Evolutionary conservation across 257 asterid genomes (phyloP), one percentile per base, ranked within the genome.

Genomic region (Ligustrum vulgare): DNA sequence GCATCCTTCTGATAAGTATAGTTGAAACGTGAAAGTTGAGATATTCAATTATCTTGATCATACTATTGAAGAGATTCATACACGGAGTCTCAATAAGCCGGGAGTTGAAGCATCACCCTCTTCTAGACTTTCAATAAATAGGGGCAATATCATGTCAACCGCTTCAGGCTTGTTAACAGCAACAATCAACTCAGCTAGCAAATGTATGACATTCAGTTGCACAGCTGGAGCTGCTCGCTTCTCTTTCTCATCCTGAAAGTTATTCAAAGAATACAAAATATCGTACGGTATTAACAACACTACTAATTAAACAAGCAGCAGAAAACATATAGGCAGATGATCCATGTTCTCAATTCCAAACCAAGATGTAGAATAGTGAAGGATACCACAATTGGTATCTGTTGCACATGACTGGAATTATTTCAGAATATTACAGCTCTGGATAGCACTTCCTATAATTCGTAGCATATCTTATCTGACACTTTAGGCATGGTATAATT

Each of bases 121-220:
- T 81, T 86, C 90, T 68, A 86, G 77, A 70, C 88, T 81, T 80
- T 86, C 90, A 70, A 86, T 84, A 77, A 86, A 82, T 49, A 81
- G 78, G 8, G 90, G 90, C 77, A 86, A 80, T 72, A 86, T 86
- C 90, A 84, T 80, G 81, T 86, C 90, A 70, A 86, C 88, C 64
- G 82, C 79, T 86, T 86, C 90, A 78, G 86, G 78, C 77, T 84
- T 84, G 74, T 78, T 84, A 71, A 86, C 83, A 65, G 82, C 82
- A 60, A 79, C 78, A 73, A 82, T 84, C 75, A 86, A 70, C 74
- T 86, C 81, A 64, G 90, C 88, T 54, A 86, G 84, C 81, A 95
- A 85, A 77, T 83, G 91, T 83, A 95, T 95, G 83, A 90, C 80
- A 69, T 93, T 93, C 80, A 95, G 88, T 86, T 95, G 98, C 82